Evolutionary conservation across 2,329 filamentous ascomycete genomes (phyloP).

Genomic region (Hansfordia pulvinata): DNA sequence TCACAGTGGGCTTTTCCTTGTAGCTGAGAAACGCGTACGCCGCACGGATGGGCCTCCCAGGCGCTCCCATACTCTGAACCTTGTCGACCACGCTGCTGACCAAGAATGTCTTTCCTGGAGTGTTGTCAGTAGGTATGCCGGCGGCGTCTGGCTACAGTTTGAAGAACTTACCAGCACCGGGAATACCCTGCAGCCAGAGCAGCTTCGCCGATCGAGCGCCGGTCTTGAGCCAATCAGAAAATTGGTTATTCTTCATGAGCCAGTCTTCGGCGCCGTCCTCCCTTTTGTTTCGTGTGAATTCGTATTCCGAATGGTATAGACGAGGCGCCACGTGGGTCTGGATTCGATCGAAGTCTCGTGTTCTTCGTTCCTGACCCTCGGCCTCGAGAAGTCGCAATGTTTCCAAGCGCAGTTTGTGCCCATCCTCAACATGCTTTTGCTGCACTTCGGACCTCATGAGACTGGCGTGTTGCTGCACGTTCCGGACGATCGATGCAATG

Average conservation of each 20-base stretch:
- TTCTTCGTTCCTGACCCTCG: too few relatives aligned
- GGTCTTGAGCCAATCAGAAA: constrained; percentile 6
- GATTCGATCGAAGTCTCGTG: too few relatives aligned
- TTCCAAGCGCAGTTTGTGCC: too few relatives aligned
- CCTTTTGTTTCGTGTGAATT: constrained; percentile 2
- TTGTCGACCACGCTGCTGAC: constrained; percentile 4
- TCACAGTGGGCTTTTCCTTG: constrained; percentile 1
- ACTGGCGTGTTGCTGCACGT: too few relatives aligned
- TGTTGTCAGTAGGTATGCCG: too few relatives aligned
- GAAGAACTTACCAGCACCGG: constrained; percentile 9
- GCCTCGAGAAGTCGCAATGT: too few relatives aligned
- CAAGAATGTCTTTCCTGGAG: constrained; percentile 9
- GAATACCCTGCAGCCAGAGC: constrained; percentile 12
- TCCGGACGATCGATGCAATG: too few relatives aligned
- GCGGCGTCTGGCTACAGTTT: too few relatives aligned
- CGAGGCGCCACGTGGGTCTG: constrained; percentile 4
- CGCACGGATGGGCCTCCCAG: too few relatives aligned
- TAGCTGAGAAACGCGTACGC: constrained; percentile 9
- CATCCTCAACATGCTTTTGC: too few relatives aligned
- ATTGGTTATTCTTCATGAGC: constrained; percentile 4
- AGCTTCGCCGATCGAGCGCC: constrained; percentile 1
- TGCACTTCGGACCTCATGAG: too few relatives aligned
- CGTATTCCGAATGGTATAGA: constrained; percentile 4
- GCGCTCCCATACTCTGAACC: constrained; percentile 1
- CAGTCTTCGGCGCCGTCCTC: constrained; percentile 4